Evolutionary conservation across 2,329 filamentous ascomycete genomes (phyloP).

Genomic region (Orbilia quercus): DNA sequence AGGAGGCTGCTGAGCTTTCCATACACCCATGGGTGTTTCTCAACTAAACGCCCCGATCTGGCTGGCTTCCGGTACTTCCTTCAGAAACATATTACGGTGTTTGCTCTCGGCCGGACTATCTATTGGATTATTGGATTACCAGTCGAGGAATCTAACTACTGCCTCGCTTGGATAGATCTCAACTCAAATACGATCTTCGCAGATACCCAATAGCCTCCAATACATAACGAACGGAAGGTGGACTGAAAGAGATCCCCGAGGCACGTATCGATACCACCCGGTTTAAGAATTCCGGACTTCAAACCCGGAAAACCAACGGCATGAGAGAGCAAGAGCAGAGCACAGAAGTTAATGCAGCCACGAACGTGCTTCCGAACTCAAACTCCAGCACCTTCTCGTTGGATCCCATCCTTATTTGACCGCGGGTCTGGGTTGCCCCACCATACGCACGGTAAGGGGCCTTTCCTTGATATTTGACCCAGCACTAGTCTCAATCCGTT

Average conservation of each 20-base stretch:
- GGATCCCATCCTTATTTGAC: constrained; percentile 56
- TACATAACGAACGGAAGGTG: constrained; percentile 29
- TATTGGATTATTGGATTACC: constrained; percentile 19
- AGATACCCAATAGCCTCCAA: constrained; percentile 23
- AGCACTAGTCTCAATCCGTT: constrained; percentile 53
- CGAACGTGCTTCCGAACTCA: constrained; percentile 52
- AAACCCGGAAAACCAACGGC: constrained; percentile 38
- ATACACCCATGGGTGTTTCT: constrained; percentile 53
- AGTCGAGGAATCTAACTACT: too few relatives aligned
- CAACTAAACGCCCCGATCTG: constrained; percentile 48
- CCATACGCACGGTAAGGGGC: constrained; percentile 28
- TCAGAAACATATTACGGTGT: constrained; percentile 19
- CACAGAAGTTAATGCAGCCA: constrained; percentile 44
- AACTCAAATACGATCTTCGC: too few relatives aligned
- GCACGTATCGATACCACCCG: constrained; percentile 42
- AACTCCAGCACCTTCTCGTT: constrained; percentile 53
- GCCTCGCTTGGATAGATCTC: too few relatives aligned
- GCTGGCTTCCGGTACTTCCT: constrained; percentile 21
- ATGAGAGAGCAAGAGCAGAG: constrained; percentile 6
- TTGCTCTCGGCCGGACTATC: constrained; percentile 18
- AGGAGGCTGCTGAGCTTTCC: constrained; percentile 39
- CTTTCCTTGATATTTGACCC: constrained; percentile 33
- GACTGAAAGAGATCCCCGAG: constrained; percentile 33
- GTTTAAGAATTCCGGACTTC: constrained; percentile 19
- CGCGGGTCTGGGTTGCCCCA: constrained; percentile 54